Percentiles rank a stretch among this genome's conserved stretches.
These are phyloP conservation scores for Plasmodium gallinaceum DNA, from an alignment of 169 alveolate species.

Conservation along the genomic window DNA sequence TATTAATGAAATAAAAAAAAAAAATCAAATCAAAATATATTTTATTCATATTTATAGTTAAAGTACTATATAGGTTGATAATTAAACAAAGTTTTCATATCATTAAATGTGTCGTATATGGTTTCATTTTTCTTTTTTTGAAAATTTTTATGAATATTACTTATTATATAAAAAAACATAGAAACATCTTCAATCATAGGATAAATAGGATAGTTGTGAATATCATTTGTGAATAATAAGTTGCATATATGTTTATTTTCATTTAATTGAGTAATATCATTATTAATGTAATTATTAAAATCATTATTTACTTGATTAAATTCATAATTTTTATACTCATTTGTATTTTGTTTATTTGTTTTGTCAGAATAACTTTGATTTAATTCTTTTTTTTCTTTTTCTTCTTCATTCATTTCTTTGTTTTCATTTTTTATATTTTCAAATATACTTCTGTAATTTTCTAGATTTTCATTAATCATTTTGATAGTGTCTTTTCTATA, in stretches of 20 bases:
- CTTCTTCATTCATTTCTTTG: background rate
- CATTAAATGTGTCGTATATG: conserved; percentile 46
- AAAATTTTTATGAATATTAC: conserved; percentile 28
- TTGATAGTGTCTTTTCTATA: conserved; percentile 69
- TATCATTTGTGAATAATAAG: conserved; percentile 67
- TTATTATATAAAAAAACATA: conserved; percentile 59
- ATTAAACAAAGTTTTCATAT: conserved; percentile 31
- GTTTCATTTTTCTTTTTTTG: conserved; percentile 19
- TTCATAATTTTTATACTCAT: background rate
- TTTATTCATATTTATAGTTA: too few relatives aligned
- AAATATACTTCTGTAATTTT: conserved; percentile 46
- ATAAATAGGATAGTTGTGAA: conserved; percentile 68
- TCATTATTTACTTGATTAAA: too few relatives aligned
- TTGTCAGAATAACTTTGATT: background rate
- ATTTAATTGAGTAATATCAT: conserved; percentile 1
- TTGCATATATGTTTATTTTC: conserved; percentile 38
- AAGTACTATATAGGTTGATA: background rate
- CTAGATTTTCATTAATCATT: conserved; percentile 37
- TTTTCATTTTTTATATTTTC: conserved; percentile 26
- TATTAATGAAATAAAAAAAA: too few relatives aligned
- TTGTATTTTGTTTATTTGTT: background rate
- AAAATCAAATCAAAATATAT: too few relatives aligned
- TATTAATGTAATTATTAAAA: background rate
- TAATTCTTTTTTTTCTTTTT: background rate
- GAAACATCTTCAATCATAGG: conserved; percentile 75